Conservation (phyloP, 1,284 basidiomycete genomes). For the Athelia sp. region DNA sequence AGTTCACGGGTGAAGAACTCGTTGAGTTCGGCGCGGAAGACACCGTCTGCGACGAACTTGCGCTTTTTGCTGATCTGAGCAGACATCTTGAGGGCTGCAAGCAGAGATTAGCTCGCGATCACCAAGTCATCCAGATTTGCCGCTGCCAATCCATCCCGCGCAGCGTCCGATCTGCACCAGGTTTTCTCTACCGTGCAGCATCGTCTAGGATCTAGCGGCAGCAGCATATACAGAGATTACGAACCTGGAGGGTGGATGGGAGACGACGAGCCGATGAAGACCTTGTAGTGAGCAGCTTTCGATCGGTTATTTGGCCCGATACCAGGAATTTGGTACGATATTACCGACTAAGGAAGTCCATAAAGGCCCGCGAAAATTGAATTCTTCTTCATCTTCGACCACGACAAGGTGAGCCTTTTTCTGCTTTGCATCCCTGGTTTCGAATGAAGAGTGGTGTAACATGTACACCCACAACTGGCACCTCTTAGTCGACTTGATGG, state of each 20-base stretch:
- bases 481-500: slow-evolving; percentile 81
- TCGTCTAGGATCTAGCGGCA: background rate
- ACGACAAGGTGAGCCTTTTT: slow-evolving; percentile 9
- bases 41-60: slow-evolving; percentile 98
- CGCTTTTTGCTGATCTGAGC: slow-evolving; percentile 92
- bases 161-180: slow-evolving; percentile 1
- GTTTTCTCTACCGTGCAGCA: background rate
- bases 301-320: background rate
- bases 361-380: background rate
- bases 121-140: slow-evolving; percentile 13
- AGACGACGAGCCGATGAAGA: background rate
- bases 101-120: background rate
- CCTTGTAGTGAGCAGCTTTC: background rate
- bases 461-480: slow-evolving; percentile 68
- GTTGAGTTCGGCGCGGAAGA: slow-evolving; percentile 97
- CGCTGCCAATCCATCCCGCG: slow-evolving; percentile 17
- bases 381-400: background rate
- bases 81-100: slow-evolving; percentile 49
- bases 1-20: slow-evolving; percentile 99
- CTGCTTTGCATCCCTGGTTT: slow-evolving; percentile 14
- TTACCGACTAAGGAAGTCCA: background rate
- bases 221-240: slow-evolving; percentile 1
- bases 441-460: slow-evolving; percentile 72
- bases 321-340: background rate
- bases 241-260: slow-evolving; percentile 14